phyloP scores from a whole-genome alignment of 2,329 filamentous ascomycete genomes.

The Metarhizium album region DNA sequence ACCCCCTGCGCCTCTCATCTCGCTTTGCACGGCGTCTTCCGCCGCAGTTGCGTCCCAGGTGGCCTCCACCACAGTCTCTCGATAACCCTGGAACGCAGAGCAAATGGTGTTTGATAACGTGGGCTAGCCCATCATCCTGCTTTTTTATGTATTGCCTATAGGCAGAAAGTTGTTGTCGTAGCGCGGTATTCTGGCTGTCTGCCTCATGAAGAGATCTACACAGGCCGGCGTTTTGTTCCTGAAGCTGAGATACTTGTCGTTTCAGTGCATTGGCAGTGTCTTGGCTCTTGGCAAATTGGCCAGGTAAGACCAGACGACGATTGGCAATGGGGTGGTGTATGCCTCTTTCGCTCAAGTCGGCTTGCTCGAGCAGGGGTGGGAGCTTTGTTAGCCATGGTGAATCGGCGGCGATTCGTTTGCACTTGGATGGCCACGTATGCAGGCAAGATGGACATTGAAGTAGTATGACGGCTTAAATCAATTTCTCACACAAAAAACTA shows the following conservation, averaged over 20 bases:
- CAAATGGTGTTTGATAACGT: conserved; percentile 1
- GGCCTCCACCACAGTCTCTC: not conserved
- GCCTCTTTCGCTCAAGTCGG: not conserved
- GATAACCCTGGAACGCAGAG: conserved; percentile 7
- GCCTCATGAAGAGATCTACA: not conserved
- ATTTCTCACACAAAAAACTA: no score
- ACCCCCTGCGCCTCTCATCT: no score
- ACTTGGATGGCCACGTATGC: no score
- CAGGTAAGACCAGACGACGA: not conserved
- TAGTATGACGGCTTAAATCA: not conserved
- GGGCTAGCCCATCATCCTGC: not conserved
- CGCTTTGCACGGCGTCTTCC: not conserved
- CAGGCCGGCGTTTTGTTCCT: conserved; percentile 2
- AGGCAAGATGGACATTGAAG: not conserved
- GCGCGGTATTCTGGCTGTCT: conserved; percentile 2
- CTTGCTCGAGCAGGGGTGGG: not conserved
- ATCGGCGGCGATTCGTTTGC: no score
- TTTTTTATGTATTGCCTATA: conserved; percentile 1
- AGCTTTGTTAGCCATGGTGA: not conserved
- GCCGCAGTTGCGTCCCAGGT: not conserved
- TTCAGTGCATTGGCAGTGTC: not conserved
- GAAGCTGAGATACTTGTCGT: not conserved
- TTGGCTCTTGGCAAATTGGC: not conserved
- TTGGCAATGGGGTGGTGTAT: not conserved
- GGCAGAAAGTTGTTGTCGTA: not conserved